Base-by-base conservation (phyloP, 352 stramenopile species). In the Lagenidium giganteum region DNA sequence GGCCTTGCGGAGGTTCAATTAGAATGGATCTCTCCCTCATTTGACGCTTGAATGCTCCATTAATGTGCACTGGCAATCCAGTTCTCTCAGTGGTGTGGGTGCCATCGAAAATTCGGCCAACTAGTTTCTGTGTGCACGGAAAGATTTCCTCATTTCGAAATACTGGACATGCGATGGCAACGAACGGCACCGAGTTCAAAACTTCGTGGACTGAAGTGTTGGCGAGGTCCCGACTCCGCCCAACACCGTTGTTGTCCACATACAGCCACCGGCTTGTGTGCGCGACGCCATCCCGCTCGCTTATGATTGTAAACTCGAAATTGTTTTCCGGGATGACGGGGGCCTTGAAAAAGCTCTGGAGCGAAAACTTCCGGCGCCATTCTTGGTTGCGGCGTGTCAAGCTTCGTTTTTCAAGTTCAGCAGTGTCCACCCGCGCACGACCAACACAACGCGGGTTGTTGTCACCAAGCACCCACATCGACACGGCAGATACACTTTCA, bases 311-410 rank as follows among this genome's bases (percentile, higher is more conserved):
- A 32, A 87, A 87, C 50, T 86, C 67, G 30, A 90, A 44, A 59
- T 82, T 64, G 30, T 70, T 84, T 47, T 86, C 72, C 21, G 72
- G 77, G 0, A 57, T 70, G 8, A 80, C 54, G 7, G 61, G 54
- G 16, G 53, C 72, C 37, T 84, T 87, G 49, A 90, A 90, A 48
- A 90, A 86, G 43, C 71, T 86, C 21, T 86, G 75, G 7, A 90
- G 55, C 2, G 55, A 81, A 25, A 85, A 87, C 35, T 84, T 86
- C 29, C 83, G 85, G 50, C 83, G 83, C 79, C 79, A 91, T 24
- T 91, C 75, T 20, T 63, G 60, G 40, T 74, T 86, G 36, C 57
- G 49, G 0, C 61, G 60, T 11, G 72, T 83, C 32, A 47, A 50
- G 20, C 69, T 83, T 4, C 70, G 63, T 25, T 59, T 57, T 7